phyloP scores from a whole-genome alignment of 2,329 filamentous ascomycete genomes.

The Calonectria pseudoturangicola region DNA sequence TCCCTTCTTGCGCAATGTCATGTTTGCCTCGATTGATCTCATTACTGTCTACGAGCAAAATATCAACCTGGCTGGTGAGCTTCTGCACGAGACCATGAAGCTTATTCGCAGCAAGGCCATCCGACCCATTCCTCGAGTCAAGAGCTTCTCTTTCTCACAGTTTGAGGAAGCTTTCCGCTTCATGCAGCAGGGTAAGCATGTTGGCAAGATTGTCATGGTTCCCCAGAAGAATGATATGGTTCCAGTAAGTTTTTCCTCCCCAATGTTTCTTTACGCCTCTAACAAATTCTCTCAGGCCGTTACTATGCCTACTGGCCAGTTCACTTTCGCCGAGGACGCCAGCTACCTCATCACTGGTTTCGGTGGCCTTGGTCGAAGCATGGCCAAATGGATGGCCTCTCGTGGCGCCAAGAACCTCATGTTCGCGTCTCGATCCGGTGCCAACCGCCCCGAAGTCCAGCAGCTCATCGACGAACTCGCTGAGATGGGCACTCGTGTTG shows the following conservation, averaged over 20 bases:
- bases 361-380: conserved; percentile 28
- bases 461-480: conserved; percentile 41
- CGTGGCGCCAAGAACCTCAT: conserved; percentile 51
- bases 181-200: conserved; percentile 39
- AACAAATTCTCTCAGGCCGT: background rate
- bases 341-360: conserved; percentile 33
- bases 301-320: background rate
- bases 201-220: conserved; percentile 36
- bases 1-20: conserved; percentile 52
- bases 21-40: conserved; percentile 34
- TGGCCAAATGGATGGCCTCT: conserved; percentile 28
- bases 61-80: background rate
- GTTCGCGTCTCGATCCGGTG: conserved; percentile 55
- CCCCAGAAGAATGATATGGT: conserved; percentile 16
- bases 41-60: conserved; percentile 23
- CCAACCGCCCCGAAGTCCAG: conserved; percentile 42
- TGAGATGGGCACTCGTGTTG: background rate
- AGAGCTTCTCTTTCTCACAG: conserved; percentile 2
- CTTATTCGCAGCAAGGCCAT: conserved; percentile 1
- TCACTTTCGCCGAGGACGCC: background rate
- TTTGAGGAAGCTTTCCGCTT: conserved; percentile 27
- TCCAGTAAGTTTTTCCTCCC: background rate
- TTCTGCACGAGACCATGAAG: conserved; percentile 3
- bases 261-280: background rate
- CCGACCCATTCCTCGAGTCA: conserved; percentile 3